phyloP scores from a whole-genome alignment of 2,329 filamentous ascomycete genomes.

The Neospermospora avenae region DNA sequence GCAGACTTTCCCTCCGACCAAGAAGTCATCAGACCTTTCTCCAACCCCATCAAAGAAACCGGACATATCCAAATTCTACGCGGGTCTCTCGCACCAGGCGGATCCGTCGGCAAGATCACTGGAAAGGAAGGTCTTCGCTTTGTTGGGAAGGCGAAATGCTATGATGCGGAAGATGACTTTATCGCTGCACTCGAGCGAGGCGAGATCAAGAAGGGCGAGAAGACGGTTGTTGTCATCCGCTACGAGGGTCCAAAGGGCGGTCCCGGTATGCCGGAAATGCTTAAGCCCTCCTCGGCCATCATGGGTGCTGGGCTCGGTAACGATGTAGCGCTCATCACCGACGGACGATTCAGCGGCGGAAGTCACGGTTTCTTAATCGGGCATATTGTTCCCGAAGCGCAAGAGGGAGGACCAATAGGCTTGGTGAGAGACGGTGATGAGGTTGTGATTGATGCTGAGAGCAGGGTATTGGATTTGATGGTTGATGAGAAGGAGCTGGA shows the following conservation, averaged over 20 bases:
- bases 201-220: conserved; percentile 71
- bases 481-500: conserved; percentile 49
- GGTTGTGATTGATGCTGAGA: conserved; percentile 59
- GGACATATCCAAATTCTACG: conserved; percentile 73
- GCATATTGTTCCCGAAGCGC: conserved; percentile 59
- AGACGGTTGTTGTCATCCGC: conserved; percentile 72
- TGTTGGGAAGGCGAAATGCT: conserved; percentile 66
- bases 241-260: conserved; percentile 73
- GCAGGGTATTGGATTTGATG: conserved; percentile 49
- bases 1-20: conserved; percentile 66
- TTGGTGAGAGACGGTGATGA: conserved; percentile 56
- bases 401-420: conserved; percentile 57
- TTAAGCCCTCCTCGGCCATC: conserved; percentile 68
- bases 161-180: conserved; percentile 67
- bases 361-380: conserved; percentile 60
- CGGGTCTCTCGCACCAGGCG: conserved; percentile 66
- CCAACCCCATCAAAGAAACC: conserved; percentile 66
- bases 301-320: conserved; percentile 70
- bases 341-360: conserved; percentile 60
- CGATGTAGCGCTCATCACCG: conserved; percentile 69
- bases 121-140: conserved; percentile 70
- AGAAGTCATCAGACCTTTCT: conserved; percentile 65
- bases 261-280: conserved; percentile 72
- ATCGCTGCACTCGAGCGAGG: conserved; percentile 63
- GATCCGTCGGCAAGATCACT: conserved; percentile 72